Evolutionary conservation across 148 eudicot genomes (phyloP), one percentile per base, ranked within the genome.

Genomic region (Oxyria digyna): DNA sequence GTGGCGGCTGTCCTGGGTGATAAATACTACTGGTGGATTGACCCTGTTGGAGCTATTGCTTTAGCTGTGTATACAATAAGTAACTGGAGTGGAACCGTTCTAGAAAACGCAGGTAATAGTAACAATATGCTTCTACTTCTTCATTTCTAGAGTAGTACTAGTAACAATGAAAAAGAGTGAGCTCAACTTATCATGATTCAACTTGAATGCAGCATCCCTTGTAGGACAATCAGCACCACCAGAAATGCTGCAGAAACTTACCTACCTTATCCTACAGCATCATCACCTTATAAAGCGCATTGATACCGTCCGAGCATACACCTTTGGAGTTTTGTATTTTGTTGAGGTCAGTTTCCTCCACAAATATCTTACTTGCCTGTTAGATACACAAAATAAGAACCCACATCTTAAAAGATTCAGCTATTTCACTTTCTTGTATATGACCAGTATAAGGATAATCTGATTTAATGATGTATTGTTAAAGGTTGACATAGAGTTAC

Each of bases 231-330:
- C 96, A 74, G 96, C 91, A 31, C 89, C 96, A 42, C 96, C 96
- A 0, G 91, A 89, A 46, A 76, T 89, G 72, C 67, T 89, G 69
- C 91, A 86, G 74, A 89, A 86, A 67, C 79, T 86, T 17, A 86
- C 96, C 0, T 89, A 89, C 64, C 75, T 89, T 41, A 89, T 89
- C n/a, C 55, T 85, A 24, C 74, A 80, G 29, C 90, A 86, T 64
- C 79, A 82, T 79, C 69, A 70, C 38, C 77, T 75, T 43, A 84
- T 89, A 69, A 82, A 83, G 70, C 81, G 85, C 7, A 84, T 89
- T 15, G 96, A 89, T 72, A 89, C 96, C 2, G 89, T 89, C 35
- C 85, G 96, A 45, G 96, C 96, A 18, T 89, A 89, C 83, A 89
- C 91, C 14, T 89, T 89, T 67, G 96, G 91, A 64, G 91, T 72